These are phyloP conservation scores for Populus alba DNA, from an alignment of 345 rosid genomes.

Conservation along the genomic window DNA sequence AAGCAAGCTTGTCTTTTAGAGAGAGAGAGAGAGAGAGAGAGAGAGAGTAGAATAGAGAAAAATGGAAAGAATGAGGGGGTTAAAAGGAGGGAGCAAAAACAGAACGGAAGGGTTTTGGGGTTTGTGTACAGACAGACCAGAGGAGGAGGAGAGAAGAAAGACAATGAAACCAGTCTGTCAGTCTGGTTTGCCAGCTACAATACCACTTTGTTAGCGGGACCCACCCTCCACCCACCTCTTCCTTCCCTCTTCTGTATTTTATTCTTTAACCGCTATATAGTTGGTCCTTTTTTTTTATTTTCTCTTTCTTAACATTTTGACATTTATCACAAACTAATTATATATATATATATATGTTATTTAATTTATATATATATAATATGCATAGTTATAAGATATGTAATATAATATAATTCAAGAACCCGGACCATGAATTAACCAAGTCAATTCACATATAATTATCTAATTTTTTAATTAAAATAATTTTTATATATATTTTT, in stretches of 20 bases:
- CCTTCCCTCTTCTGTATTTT: not conserved
- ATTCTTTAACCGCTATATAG: not conserved
- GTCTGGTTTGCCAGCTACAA: conserved; percentile 33
- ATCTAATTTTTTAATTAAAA: too few relatives aligned
- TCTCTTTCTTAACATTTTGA: not conserved
- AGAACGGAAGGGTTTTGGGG: not conserved
- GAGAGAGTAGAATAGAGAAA: not conserved
- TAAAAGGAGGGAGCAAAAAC: not conserved
- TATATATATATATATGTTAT: too few relatives aligned
- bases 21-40: not conserved
- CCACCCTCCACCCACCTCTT: not conserved
- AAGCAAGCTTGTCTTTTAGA: not conserved
- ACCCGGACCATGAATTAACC: too few relatives aligned
- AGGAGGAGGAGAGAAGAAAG: not conserved
- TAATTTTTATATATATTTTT: too few relatives aligned
- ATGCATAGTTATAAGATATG: too few relatives aligned
- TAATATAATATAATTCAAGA: too few relatives aligned
- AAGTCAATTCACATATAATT: too few relatives aligned
- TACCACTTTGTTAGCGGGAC: conserved; percentile 26
- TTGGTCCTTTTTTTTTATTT: too few relatives aligned
- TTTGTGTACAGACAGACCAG: not conserved
- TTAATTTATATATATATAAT: too few relatives aligned
- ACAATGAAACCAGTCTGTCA: conserved; percentile 26
- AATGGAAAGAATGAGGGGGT: not conserved
- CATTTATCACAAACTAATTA: too few relatives aligned